Percentiles rank a stretch among this genome's conserved stretches.
Evolutionary conservation across 2,329 filamentous ascomycete species (phyloP).

Genomic region (Fusarium oligoseptatum): DNA sequence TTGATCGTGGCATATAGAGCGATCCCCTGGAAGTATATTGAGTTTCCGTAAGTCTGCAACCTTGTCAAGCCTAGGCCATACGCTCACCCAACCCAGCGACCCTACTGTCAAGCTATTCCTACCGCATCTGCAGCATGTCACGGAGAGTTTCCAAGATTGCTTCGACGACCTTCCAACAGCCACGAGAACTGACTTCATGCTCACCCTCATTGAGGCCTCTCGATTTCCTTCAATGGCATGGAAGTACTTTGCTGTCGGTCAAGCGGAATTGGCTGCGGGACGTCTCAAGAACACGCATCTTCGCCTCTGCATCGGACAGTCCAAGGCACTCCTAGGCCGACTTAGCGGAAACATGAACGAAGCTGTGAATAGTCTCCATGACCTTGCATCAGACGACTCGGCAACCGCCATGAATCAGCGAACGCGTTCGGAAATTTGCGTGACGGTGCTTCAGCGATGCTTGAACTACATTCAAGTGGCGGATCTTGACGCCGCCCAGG

Average conservation of each 20-base stretch:
- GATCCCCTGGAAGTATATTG: conserved; percentile 43
- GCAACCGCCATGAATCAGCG: conserved; percentile 16
- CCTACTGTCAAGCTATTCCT: conserved; percentile 30
- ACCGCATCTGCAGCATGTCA: conserved; percentile 35
- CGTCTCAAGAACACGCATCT: conserved; percentile 37
- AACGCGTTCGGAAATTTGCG: conserved; percentile 33
- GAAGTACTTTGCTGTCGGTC: conserved; percentile 38
- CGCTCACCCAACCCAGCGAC: conserved; percentile 23
- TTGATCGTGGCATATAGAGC: conserved; percentile 37
- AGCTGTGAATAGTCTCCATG: conserved; percentile 28
- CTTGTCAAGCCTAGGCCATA: conserved; percentile 15
- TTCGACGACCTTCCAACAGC: conserved; percentile 25
- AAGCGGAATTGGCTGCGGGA: conserved; percentile 31
- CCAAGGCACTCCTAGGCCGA: conserved; percentile 33
- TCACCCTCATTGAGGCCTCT: conserved; percentile 41
- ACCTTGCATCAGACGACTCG: conserved; percentile 16
- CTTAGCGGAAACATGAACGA: conserved; percentile 40
- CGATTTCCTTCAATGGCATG: conserved; percentile 41
- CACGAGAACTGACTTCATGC: conserved; percentile 37
- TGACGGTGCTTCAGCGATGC: conserved; percentile 30
- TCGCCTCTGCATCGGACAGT: conserved; percentile 36
- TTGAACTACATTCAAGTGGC: conserved; percentile 38
- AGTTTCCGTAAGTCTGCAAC: conserved; percentile 35
- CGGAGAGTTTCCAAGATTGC: conserved; percentile 28
- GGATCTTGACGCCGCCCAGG: conserved; percentile 31